Base-by-base conservation (phyloP, 306 rosid species). In the Corylus avellana region DNA sequence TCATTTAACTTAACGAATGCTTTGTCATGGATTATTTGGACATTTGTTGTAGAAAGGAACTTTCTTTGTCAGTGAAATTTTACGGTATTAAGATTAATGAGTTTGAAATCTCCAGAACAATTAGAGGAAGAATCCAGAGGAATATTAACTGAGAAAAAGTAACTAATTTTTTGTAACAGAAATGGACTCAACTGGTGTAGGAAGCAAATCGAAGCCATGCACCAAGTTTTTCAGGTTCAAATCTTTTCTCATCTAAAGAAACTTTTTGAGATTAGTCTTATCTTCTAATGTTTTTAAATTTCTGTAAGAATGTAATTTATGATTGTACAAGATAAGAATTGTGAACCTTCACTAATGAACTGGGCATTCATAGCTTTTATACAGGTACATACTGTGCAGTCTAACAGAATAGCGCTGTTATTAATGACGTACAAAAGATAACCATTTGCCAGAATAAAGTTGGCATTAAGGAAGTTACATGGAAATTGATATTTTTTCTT, bases 171-270 rank as follows among this genome's bases (percentile, higher is more conserved):
- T 88, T 94, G 92, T 72, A 90, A 94, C 98, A 94, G 98, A 94
- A 91, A 32, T 81, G 97, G 97, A 94, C 86, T 86, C 90, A 86
- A 85, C 83, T 86, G 97, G 95, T 94, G 97, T 94, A 94, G 98
- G 98, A 90, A 92, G 97, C 98, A 94, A 94, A 94, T 94, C 98
- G 93, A 94, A 92, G 98, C 98, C 98, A 85, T 94, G 98, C 96
- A 94, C 97, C 98, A 94, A 94, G 88, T 94, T 94, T 94, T 94
- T 92, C 98, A 94, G 98, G 98, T 94, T 90, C 89, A 86, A 91
- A 91, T 94, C 97, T 90, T 85, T 84, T 83, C 96, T 80, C 82
- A 79, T 83, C 92, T 85, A 87, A 87, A 77, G 81, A 86, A 88
- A 70, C 80, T 75, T 72, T 68, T 58, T 75, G 22, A 86, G 86